Evolutionary conservation across 176 grass and related monocot genomes (phyloP).

Genomic region (Carex littledalei): DNA sequence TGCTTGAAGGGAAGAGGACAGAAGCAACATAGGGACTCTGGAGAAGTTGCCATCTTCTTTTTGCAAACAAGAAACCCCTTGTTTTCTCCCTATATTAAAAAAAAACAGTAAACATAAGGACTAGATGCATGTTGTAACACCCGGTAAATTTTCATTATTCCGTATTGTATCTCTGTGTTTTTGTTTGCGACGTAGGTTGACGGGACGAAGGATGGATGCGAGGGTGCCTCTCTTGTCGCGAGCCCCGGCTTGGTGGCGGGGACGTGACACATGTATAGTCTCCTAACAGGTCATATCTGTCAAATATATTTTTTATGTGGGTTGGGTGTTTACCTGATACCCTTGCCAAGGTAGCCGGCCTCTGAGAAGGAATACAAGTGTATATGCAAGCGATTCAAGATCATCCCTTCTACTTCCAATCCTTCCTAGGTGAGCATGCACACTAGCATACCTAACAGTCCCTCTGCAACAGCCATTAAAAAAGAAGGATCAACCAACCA

Average conservation of each 20-base stretch:
- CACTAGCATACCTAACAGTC: slow-evolving; percentile 97
- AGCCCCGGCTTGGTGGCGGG: too few species aligned
- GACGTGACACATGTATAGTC: too few species aligned
- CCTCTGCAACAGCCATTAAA: slow-evolving; percentile 51
- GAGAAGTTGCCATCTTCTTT: slow-evolving; percentile 99
- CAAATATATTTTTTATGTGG: slow-evolving; percentile 9
- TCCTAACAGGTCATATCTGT: background rate
- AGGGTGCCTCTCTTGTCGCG: too few species aligned
- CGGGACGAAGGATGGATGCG: too few species aligned
- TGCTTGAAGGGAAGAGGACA: slow-evolving; percentile 79
- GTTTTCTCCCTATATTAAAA: slow-evolving; percentile 71
- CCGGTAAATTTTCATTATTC: too few species aligned
- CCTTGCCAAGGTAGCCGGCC: slow-evolving; percentile 98
- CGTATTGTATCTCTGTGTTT: too few species aligned
- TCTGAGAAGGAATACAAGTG: slow-evolving; percentile 88
- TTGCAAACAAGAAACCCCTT: slow-evolving; percentile 99
- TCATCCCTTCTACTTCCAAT: slow-evolving; percentile 95
- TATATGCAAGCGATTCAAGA: slow-evolving; percentile 98
- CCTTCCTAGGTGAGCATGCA: slow-evolving; percentile 95
- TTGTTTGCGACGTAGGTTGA: too few species aligned
- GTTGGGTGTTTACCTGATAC: slow-evolving; percentile 58
- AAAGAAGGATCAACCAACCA: background rate
- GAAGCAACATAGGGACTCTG: slow-evolving; percentile 75
- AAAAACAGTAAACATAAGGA: background rate
- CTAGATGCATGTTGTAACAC: background rate